phyloP scores from a whole-genome alignment of 139 green algal genomes.

The Picochlorum costavermella region DNA sequence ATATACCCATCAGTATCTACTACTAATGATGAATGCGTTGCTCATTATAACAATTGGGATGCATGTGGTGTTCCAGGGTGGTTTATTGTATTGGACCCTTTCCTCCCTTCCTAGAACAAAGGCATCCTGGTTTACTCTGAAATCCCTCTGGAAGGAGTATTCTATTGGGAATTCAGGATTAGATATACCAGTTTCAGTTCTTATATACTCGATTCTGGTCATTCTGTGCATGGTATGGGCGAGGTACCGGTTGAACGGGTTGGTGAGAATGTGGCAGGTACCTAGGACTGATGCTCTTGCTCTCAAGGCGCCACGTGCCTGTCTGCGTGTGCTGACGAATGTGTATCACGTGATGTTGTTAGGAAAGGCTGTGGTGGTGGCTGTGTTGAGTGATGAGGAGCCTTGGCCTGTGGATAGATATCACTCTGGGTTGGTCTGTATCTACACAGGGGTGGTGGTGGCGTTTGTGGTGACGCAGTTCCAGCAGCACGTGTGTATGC shows the following conservation, averaged over 20 bases:
- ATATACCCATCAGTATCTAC: too few relatives aligned
- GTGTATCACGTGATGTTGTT: constrained; percentile 40
- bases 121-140: too few relatives aligned
- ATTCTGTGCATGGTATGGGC: neutral
- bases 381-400: constrained; percentile 33
- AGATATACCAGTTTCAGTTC: constrained; percentile 38
- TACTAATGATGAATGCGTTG: too few relatives aligned
- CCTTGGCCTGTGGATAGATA: constrained; percentile 17
- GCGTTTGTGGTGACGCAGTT: neutral
- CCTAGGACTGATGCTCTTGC: too few relatives aligned
- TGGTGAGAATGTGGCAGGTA: too few relatives aligned
- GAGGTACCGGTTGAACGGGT: too few relatives aligned
- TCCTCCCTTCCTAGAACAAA: too few relatives aligned
- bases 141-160: constrained; percentile 5
- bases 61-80: too few relatives aligned
- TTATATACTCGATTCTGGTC: neutral
- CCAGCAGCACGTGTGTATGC: neutral
- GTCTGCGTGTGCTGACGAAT: neutral
- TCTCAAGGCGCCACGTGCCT: neutral
- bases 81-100: too few relatives aligned
- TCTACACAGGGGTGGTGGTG: constrained; percentile 24
- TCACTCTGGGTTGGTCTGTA: constrained; percentile 28
- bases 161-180: constrained; percentile 37
- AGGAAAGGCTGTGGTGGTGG: constrained; percentile 45
- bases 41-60: too few relatives aligned